Conservation (phyloP, 495 filamentous ascomycete species). For the Aspergillus kassunensis region DNA sequence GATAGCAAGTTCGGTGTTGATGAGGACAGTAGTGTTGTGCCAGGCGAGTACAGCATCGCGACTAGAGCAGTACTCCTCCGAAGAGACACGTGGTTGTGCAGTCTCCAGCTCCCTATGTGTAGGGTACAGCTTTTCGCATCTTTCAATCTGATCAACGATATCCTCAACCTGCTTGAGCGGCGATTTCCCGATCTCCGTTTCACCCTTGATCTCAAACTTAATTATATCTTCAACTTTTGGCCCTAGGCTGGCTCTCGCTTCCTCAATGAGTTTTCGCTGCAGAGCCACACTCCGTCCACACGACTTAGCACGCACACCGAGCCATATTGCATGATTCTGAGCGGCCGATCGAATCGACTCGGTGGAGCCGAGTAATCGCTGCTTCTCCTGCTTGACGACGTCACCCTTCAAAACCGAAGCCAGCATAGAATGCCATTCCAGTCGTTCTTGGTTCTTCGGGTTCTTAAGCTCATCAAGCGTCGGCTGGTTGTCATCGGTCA, state of each 20-base stretch:
- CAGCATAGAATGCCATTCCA: conserved; percentile 98
- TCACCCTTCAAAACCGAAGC: conserved; percentile 93
- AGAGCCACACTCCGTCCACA: conserved; percentile 80
- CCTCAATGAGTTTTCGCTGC: conserved; percentile 79
- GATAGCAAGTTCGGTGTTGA: conserved; percentile 88
- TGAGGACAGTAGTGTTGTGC: conserved; percentile 97
- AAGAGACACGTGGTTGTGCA: conserved; percentile 68
- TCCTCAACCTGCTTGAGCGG: conserved; percentile 84
- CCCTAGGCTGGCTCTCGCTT: conserved; percentile 64
- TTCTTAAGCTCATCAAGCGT: conserved; percentile 85
- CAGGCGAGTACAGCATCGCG: conserved; percentile 87
- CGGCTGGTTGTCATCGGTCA: conserved; percentile 79
- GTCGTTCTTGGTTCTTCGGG: conserved; percentile 79
- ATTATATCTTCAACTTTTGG: conserved; percentile 79
- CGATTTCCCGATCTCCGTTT: conserved; percentile 84
- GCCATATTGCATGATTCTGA: conserved; percentile 81
- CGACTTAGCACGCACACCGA: conserved; percentile 75
- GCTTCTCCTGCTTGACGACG: conserved; percentile 97
- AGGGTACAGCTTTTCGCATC: conserved; percentile 78
- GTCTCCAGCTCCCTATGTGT: conserved; percentile 66
- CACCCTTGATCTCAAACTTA: conserved; percentile 88
- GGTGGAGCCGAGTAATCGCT: conserved; percentile 77
- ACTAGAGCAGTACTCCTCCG: conserved; percentile 68
- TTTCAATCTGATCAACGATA: conserved; percentile 82
- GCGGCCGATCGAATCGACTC: conserved; percentile 70